A percentile compares a stretch with the other conserved stretches of the same genome.
Conservation (phyloP, 192 early-diverging fungal genomes). For the Funneliformis mosseae region DNA sequence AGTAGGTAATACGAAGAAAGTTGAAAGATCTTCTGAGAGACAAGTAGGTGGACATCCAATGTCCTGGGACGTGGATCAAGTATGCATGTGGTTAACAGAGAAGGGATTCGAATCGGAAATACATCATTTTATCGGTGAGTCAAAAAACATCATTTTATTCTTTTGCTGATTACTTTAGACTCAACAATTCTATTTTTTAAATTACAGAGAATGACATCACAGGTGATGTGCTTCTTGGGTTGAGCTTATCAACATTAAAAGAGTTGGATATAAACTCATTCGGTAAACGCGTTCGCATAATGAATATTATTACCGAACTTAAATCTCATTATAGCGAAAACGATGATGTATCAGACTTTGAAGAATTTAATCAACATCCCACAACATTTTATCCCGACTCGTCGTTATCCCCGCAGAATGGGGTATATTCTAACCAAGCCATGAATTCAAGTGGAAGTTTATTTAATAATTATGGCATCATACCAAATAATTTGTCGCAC, state of each 20-base stretch:
- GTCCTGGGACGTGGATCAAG: slow-evolving; percentile 60
- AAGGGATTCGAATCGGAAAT: slow-evolving; percentile 53
- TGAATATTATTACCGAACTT: slow-evolving; percentile 64
- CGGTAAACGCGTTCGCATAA: slow-evolving; percentile 67
- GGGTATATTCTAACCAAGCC: not conserved
- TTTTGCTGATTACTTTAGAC: not conserved
- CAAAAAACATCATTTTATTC: not conserved
- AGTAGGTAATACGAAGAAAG: not conserved
- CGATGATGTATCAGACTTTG: not conserved
- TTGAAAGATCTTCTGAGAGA: not conserved
- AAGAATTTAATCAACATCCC: not conserved
- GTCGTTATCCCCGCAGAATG: not conserved
- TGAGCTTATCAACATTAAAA: slow-evolving; percentile 64
- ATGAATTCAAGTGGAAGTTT: not conserved
- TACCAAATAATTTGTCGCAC: not conserved
- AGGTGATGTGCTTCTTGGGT: slow-evolving; percentile 63
- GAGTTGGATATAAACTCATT: slow-evolving; percentile 68
- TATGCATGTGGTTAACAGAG: slow-evolving; percentile 57
- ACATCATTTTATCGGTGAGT: slow-evolving; percentile 55
- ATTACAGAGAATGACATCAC: slow-evolving; percentile 67
- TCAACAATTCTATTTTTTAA: not conserved
- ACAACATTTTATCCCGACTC: not conserved
- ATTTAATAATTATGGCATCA: not conserved
- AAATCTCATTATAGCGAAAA: slow-evolving; percentile 31
- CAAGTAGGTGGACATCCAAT: slow-evolving; percentile 40